Evolutionary conservation across 345 rosid genomes (phyloP), one percentile per base, ranked within the genome.

Genomic region (Garcia nutans): DNA sequence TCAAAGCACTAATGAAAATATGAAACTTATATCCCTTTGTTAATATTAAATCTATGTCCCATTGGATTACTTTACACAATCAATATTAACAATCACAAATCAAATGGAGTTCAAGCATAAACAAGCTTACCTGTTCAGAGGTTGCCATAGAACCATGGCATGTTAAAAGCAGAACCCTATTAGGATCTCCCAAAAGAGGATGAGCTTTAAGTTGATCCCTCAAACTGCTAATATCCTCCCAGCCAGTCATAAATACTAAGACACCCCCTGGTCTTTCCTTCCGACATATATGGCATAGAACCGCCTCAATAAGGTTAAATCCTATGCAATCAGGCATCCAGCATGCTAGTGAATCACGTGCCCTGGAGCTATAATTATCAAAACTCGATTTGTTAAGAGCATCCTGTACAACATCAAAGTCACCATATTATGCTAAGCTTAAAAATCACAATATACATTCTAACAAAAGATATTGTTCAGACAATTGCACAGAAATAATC

Each of bases 141-240:
- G 95, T 92, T 59, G 99, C 97, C 98, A 96, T 96, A 68, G 98
- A 96, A 82, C 99, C 99, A 76, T 96, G 99, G 65, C 99, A 96
- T 65, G 93, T 87, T 73, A 93, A 75, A 74, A 96, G 90, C 77
- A 92, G 83, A 74, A 96, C 93, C 83, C 99, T 90, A 82, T 92
- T 96, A 63, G 99, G 99, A 83, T 96, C 99, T 65, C 98, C 99
- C 52, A 96, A 61, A 81, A 96, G 98, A 28, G 98, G 99, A 87
- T 96, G 98, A 68, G 98, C 93, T 83, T 92, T 92, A 64, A 96
- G 86, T 86, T 96, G 98, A 82, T 96, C 99, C 76, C 89, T 91
- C 73, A 96, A 82, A 74, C 89, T 88, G 82, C 91, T 96, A 79
- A 93, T 96, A 84, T 96, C 99, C 77, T 93, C 99, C 99, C 99